These are phyloP conservation scores for Naganishia friedmannii DNA, from an alignment of 768 basidiomycete species.

Conservation along the genomic window DNA sequence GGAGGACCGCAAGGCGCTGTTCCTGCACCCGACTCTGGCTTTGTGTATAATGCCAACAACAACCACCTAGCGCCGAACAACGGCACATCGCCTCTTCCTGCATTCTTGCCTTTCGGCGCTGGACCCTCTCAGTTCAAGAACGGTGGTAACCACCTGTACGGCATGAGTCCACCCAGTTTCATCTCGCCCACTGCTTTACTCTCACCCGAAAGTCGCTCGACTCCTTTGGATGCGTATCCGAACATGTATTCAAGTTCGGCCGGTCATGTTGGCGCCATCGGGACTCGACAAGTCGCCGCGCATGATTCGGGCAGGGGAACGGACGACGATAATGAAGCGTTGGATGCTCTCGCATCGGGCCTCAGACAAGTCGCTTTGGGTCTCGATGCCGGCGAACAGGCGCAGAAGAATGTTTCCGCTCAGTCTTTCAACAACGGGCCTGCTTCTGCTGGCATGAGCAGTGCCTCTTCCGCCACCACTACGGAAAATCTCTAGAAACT, in stretches of 20 bases:
- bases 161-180: constrained; percentile 33
- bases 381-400: constrained; percentile 19
- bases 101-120: constrained; percentile 46
- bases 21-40: background rate
- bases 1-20: constrained; percentile 3
- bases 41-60: constrained; percentile 1
- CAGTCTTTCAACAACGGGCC: background rate
- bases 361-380: constrained; percentile 29
- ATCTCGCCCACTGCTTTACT: constrained; percentile 46
- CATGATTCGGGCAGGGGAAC: constrained; percentile 1
- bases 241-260: constrained; percentile 15
- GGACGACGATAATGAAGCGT: constrained; percentile 26
- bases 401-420: background rate
- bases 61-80: constrained; percentile 6
- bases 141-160: background rate
- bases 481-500: constrained; percentile 16
- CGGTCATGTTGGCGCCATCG: constrained; percentile 4
- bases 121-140: background rate
- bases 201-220: constrained; percentile 31
- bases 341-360: constrained; percentile 23
- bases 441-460: background rate
- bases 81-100: constrained; percentile 36
- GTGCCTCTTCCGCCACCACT: background rate
- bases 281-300: background rate
- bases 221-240: constrained; percentile 7